Evolutionary conservation across 1,284 basidiomycete genomes (phyloP).

Genomic region (Tilletia horrida): DNA sequence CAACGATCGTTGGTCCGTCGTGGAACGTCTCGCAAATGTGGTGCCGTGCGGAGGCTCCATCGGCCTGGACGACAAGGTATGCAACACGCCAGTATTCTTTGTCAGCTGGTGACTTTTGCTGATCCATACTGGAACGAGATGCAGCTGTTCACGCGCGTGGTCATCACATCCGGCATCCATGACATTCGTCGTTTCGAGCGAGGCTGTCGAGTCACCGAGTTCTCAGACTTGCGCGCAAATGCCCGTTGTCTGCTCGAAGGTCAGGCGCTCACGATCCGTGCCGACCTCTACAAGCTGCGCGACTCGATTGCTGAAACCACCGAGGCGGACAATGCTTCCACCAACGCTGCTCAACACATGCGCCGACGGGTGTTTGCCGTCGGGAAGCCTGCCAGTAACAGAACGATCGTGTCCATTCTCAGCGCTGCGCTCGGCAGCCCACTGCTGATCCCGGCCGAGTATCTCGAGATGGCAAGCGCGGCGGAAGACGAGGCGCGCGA

Average conservation of each 20-base stretch:
- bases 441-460: not conserved
- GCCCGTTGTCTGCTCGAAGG: conserved; percentile 24
- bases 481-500: not conserved
- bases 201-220: conserved; percentile 23
- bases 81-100: not conserved
- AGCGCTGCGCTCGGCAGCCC: not conserved
- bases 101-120: too few relatives aligned
- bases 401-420: conserved; percentile 1
- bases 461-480: not conserved
- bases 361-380: not conserved
- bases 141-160: conserved; percentile 12
- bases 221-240: conserved; percentile 21
- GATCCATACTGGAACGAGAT: too few relatives aligned
- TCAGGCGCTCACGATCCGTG: conserved; percentile 20
- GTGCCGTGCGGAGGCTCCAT: conserved; percentile 9
- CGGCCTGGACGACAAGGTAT: conserved; percentile 15
- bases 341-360: not conserved
- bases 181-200: conserved; percentile 20
- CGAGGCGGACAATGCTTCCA: not conserved
- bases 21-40: not conserved
- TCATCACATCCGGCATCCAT: not conserved
- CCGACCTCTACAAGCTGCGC: not conserved
- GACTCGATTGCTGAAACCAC: not conserved
- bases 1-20: conserved; percentile 5
- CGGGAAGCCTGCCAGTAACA: not conserved